phyloP scores from a whole-genome alignment of 2,329 filamentous ascomycete genomes.

The Diplocarpon mali region DNA sequence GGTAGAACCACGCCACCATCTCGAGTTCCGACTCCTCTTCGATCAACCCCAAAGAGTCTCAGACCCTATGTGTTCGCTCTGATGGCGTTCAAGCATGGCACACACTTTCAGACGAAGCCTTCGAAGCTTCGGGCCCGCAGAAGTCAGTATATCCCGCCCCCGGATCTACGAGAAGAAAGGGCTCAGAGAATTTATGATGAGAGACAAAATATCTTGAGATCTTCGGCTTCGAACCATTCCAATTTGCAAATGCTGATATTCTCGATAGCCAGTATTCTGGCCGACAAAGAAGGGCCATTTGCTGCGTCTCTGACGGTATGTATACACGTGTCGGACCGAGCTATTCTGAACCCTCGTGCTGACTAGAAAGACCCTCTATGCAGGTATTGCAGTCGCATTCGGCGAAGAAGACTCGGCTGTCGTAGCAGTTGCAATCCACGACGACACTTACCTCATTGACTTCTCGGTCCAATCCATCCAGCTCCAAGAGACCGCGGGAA shows the following conservation, averaged over 20 bases:
- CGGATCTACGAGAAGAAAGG: no score
- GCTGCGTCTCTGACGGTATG: slow-evolving; percentile 16
- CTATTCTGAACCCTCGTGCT: not conserved
- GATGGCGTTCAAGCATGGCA: slow-evolving; percentile 18
- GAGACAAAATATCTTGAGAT: no score
- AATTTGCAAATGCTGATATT: no score
- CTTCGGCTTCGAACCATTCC: no score
- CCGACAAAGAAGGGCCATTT: slow-evolving; percentile 15
- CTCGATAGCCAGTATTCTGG: slow-evolving; percentile 8
- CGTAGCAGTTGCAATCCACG: slow-evolving; percentile 59
- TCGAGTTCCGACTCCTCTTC: slow-evolving; percentile 11
- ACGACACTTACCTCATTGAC: slow-evolving; percentile 64
- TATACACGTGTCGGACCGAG: not conserved
- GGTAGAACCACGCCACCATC: slow-evolving; percentile 10
- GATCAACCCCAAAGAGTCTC: slow-evolving; percentile 13
- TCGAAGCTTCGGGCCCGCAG: slow-evolving; percentile 12
- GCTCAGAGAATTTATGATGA: no score
- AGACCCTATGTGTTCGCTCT: slow-evolving; percentile 17
- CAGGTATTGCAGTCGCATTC: slow-evolving; percentile 45
- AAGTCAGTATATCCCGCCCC: not conserved
- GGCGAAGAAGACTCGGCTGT: slow-evolving; percentile 40
- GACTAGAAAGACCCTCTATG: slow-evolving; percentile 39
- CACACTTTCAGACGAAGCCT: slow-evolving; percentile 10
- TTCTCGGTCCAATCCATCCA: slow-evolving; percentile 53
- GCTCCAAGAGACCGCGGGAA: slow-evolving; percentile 31